Evolutionary conservation across 805 yeast species (phyloP).

Genomic region (Diddensiella transvaalensis): DNA sequence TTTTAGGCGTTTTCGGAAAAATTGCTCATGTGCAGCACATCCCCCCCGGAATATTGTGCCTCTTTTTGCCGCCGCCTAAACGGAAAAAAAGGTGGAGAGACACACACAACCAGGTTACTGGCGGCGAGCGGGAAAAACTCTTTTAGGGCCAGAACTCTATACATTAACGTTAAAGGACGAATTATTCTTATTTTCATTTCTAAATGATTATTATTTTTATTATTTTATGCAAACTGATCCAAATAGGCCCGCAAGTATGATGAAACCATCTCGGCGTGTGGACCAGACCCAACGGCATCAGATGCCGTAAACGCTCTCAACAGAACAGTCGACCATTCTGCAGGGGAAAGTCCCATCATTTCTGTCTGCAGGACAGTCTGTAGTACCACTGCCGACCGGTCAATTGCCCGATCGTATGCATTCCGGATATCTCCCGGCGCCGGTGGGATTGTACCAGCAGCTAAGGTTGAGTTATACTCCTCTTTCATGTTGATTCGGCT

Average conservation of each 20-base stretch:
- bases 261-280: neutral
- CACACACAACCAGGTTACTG: too few species aligned
- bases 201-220: too few species aligned
- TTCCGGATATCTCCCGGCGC: neutral
- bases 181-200: too few species aligned
- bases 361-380: neutral
- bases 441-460: neutral
- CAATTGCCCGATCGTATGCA: neutral
- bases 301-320: neutral
- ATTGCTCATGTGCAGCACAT: too few species aligned
- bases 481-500: slow-evolving; percentile 1
- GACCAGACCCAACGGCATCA: neutral
- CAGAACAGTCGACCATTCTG: neutral
- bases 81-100: too few species aligned
- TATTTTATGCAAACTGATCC: slow-evolving; percentile 1
- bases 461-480: neutral
- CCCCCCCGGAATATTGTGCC: too few species aligned
- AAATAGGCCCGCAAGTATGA: neutral
- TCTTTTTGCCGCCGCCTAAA: too few species aligned
- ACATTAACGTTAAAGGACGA: too few species aligned
- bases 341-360: neutral
- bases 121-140: too few species aligned
- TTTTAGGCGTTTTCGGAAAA: neutral
- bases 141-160: too few species aligned
- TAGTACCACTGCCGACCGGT: neutral